Evolutionary conservation across 2,329 filamentous ascomycete species (phyloP).

Genomic region (Sporothrix variecibatus): DNA sequence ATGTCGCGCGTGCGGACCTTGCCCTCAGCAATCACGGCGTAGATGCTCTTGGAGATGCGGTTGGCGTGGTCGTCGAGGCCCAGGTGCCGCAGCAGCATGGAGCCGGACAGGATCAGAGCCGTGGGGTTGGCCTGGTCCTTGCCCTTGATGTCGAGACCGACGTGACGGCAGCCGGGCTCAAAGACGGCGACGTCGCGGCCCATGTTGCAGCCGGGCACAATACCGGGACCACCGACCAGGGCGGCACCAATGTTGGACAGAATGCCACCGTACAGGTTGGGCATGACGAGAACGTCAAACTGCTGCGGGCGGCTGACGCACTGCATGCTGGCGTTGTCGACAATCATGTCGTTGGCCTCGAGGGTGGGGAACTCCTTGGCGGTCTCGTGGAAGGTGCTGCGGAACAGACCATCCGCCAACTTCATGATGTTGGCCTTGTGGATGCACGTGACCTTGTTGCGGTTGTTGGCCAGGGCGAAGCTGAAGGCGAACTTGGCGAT

Average conservation of each 20-base stretch:
- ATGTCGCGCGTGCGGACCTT: conserved; percentile 91
- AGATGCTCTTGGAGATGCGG: conserved; percentile 87
- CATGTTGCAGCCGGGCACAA: conserved; percentile 99
- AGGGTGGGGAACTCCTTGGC: conserved; percentile 94
- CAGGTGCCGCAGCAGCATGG: conserved; percentile 96
- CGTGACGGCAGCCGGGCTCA: conserved; percentile 98
- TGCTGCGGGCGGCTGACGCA: conserved; percentile 94
- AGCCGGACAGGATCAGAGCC: conserved; percentile 88
- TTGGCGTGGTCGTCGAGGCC: conserved; percentile 98
- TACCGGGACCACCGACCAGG: conserved; percentile 92
- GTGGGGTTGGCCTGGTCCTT: conserved; percentile 99
- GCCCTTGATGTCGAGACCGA: conserved; percentile 98
- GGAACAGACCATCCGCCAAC: conserved; percentile 97
- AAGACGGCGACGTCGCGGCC: conserved; percentile 97
- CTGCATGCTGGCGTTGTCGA: conserved; percentile 99
- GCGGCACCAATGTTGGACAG: conserved; percentile 98
- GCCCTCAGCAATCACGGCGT: conserved; percentile 80
- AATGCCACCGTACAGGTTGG: conserved; percentile 98
- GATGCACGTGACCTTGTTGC: conserved; percentile 99
- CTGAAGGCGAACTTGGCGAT: conserved; percentile 99
- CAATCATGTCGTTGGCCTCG: conserved; percentile 98
- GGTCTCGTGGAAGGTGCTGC: conserved; percentile 91
- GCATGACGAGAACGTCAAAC: conserved; percentile 99
- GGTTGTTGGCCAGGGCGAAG: conserved; percentile 97
- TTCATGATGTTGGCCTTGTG: conserved; percentile 99